phyloP scores from a whole-genome alignment of 2,329 filamentous ascomycete species.

The Rutstroemia sp. region DNA sequence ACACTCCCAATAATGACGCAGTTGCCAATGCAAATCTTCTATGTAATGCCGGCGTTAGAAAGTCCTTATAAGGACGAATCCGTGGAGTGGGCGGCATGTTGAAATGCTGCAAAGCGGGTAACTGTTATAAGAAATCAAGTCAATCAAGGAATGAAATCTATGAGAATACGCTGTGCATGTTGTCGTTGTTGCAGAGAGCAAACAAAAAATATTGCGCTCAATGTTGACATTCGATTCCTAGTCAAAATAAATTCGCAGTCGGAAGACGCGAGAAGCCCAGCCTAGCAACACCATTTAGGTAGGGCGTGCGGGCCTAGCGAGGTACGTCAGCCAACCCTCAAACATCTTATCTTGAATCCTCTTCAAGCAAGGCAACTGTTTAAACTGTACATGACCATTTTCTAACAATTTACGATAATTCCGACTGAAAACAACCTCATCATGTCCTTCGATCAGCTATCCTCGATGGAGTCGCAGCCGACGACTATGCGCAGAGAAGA shows the following conservation, averaged over 20 bases:
- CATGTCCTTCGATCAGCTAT: conserved; percentile 91
- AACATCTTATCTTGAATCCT: conserved; percentile 5
- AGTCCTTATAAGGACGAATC: conserved; percentile 51
- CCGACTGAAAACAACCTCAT: conserved; percentile 5
- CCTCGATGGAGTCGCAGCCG: conserved; percentile 75
- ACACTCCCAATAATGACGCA: conserved; percentile 58
- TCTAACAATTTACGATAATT: neutral
- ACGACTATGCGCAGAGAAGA: conserved; percentile 59
- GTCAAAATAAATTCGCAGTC: conserved; percentile 19
- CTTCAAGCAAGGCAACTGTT: conserved; percentile 11
- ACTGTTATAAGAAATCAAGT: neutral
- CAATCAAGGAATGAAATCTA: conserved; percentile 1
- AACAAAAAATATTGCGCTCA: conserved; percentile 1
- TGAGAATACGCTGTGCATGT: conserved; percentile 15
- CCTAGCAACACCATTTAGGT: neutral
- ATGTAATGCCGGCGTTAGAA: conserved; percentile 82
- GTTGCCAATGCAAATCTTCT: conserved; percentile 77
- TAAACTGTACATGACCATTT: neutral
- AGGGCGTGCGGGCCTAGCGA: neutral
- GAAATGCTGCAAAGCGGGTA: neutral
- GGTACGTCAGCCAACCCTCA: conserved; percentile 21
- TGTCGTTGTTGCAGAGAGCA: conserved; percentile 12
- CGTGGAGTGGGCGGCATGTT: conserved; percentile 27
- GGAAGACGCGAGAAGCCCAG: conserved; percentile 2
- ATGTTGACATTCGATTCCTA: conserved; percentile 21